These are phyloP conservation scores for Zygotorulaspora florentina DNA, from an alignment of 805 yeast species.

Conservation along the genomic window DNA sequence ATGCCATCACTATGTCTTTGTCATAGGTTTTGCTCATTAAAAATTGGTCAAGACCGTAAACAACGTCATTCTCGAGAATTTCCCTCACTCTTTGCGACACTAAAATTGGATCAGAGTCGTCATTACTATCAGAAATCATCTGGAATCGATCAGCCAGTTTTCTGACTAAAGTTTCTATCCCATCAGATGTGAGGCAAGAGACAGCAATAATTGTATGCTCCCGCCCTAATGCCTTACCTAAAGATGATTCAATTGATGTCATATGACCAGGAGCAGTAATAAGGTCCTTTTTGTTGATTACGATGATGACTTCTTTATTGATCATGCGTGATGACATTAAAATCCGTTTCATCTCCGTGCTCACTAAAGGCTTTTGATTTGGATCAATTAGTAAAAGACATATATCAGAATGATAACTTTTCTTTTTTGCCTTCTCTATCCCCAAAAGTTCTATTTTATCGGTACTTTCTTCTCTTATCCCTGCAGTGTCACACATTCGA, in stretches of 20 bases:
- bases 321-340: constrained; percentile 12
- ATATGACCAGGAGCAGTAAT: constrained; percentile 21
- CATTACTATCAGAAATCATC: constrained; percentile 42
- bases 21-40: constrained; percentile 40
- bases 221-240: constrained; percentile 21
- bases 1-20: constrained; percentile 73
- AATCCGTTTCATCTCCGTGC: constrained; percentile 35
- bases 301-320: constrained; percentile 35
- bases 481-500: constrained; percentile 89
- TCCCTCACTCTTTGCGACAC: constrained; percentile 76
- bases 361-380: constrained; percentile 23
- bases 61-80: constrained; percentile 66
- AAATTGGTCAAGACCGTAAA: constrained; percentile 70
- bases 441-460: constrained; percentile 77
- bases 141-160: constrained; percentile 46
- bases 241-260: constrained; percentile 16
- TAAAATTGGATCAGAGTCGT: constrained; percentile 58
- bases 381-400: constrained; percentile 54
- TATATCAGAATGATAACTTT: constrained; percentile 62
- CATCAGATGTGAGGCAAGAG: constrained; percentile 59
- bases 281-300: constrained; percentile 62
- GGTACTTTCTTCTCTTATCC: constrained; percentile 52
- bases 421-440: constrained; percentile 65
- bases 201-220: constrained; percentile 36
- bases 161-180: constrained; percentile 47